Percentiles rank a stretch among this genome's conserved stretches.
Conservation (phyloP, 306 rosid genomes). For the Betula pendula region DNA sequence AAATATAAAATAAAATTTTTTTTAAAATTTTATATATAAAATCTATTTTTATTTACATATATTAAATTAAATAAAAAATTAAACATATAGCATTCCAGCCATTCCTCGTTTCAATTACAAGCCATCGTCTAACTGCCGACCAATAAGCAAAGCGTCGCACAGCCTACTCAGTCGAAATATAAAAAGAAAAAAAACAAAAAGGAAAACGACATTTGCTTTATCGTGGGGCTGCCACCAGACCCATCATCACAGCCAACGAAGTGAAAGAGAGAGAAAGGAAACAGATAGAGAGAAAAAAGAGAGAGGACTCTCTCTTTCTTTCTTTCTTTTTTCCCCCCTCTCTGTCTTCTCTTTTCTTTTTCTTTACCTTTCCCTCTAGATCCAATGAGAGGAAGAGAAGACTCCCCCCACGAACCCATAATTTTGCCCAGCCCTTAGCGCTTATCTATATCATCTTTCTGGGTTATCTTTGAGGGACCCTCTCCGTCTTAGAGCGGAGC, state of each 20-base stretch:
- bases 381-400: constrained; percentile 26
- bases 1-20: too few species aligned
- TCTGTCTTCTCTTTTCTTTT: not conserved
- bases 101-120: not conserved
- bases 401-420: not conserved
- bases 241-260: not conserved
- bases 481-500: not conserved
- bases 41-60: too few species aligned
- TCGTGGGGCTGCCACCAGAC: not conserved
- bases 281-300: not conserved
- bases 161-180: not conserved
- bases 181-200: not conserved
- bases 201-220: not conserved
- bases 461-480: too few species aligned
- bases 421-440: not conserved
- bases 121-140: not conserved
- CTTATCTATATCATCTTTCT: not conserved
- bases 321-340: not conserved
- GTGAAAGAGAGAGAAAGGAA: not conserved
- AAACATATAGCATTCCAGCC: too few species aligned
- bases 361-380: constrained; percentile 4
- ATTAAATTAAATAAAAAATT: too few species aligned
- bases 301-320: not conserved
- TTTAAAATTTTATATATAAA: too few species aligned
- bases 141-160: not conserved